Evolutionary conservation across 164 flowering plant species (phyloP), one percentile per base, ranked within the genome.

Genomic region (Litsea cubeba): DNA sequence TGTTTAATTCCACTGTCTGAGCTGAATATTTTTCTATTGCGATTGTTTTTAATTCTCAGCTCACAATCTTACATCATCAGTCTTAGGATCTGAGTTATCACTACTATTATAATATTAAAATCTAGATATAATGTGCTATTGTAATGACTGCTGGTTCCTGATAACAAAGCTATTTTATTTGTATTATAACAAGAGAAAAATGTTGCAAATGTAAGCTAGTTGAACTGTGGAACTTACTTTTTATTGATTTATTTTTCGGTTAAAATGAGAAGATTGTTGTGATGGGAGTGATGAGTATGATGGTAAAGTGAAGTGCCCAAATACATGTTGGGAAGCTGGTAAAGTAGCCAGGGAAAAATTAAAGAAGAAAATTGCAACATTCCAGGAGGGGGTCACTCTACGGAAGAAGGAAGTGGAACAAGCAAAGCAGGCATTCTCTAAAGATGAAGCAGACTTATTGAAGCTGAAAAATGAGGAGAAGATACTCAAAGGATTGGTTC

Each of bases 281-380:
- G 99, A 96, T 84, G 99, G 99, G 71, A 92, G 97, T 85, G 99
- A 96, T 80, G 99, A 96, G 83, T 89, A 93, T 83, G 88, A 88
- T 79, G 92, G 97, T 69, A 84, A 79, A 74, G 83, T 86, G 51
- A 87, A 80, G 73, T 96, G 99, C 80, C 77, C 81, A 69, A 94
- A 94, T 78, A 91, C 97, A 32, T 96, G 99, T 74, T 95, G 99
- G 99, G 99, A 93, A 80, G 94, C 95, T 84, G 97, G 98, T 35
- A 90, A 92, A 84, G 92, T 84, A 32, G 97, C 98, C 64, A 82
- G 99, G 73, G 97, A 92, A 58, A 93, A 86, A 83, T 82, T 96
- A 84, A 84, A 79, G 85, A 94, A 89, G 71, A 95, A 90, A 86
- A 96, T 96, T 57, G 79, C 87, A n/a, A 92, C 92, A 26, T 92